phyloP scores from a whole-genome alignment of 2,329 filamentous ascomycete species.

The Lasiodiplodia hormozganensis region DNA sequence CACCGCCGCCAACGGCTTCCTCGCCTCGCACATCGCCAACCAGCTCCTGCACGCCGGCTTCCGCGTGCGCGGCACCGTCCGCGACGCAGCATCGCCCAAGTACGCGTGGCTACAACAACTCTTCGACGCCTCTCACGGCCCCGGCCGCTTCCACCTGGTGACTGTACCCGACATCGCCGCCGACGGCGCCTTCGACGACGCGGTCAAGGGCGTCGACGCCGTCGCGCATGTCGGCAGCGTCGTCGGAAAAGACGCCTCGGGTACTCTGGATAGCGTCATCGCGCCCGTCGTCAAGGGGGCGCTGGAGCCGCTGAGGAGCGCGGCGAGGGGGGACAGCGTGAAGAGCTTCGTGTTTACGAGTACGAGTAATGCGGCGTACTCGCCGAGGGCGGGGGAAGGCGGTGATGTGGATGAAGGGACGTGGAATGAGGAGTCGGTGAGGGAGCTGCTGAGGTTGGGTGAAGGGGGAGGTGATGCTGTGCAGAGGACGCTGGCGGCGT shows the following conservation, averaged over 20 bases:
- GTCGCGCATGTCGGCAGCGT: slow-evolving; percentile 56
- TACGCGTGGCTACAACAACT: slow-evolving; percentile 39
- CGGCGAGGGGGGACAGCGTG: slow-evolving; percentile 49
- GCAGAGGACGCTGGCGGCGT: slow-evolving; percentile 41
- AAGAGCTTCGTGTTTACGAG: slow-evolving; percentile 55
- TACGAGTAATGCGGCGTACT: slow-evolving; percentile 46
- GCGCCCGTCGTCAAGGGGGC: slow-evolving; percentile 46
- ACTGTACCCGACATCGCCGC: slow-evolving; percentile 39
- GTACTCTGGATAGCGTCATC: slow-evolving; percentile 41
- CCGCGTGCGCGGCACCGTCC: slow-evolving; percentile 43
- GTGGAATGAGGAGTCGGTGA: slow-evolving; percentile 46
- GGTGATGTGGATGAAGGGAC: slow-evolving; percentile 37
- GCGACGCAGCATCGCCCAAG: slow-evolving; percentile 36
- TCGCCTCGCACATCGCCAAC: slow-evolving; percentile 43
- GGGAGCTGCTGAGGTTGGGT: slow-evolving; percentile 37
- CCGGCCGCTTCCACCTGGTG: slow-evolving; percentile 38
- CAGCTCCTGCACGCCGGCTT: slow-evolving; percentile 42
- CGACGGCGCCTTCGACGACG: slow-evolving; percentile 38
- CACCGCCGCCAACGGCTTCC: slow-evolving; percentile 46
- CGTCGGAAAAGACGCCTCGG: slow-evolving; percentile 43
- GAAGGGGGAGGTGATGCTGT: slow-evolving; percentile 37
- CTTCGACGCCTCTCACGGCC: slow-evolving; percentile 38
- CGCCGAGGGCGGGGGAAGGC: slow-evolving; percentile 37
- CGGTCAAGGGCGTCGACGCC: slow-evolving; percentile 45
- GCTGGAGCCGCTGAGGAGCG: slow-evolving; percentile 50